Evolutionary conservation across 768 basidiomycete species (phyloP), one percentile per base, ranked within the genome.

Genomic region (Cantharellus anzutake): DNA sequence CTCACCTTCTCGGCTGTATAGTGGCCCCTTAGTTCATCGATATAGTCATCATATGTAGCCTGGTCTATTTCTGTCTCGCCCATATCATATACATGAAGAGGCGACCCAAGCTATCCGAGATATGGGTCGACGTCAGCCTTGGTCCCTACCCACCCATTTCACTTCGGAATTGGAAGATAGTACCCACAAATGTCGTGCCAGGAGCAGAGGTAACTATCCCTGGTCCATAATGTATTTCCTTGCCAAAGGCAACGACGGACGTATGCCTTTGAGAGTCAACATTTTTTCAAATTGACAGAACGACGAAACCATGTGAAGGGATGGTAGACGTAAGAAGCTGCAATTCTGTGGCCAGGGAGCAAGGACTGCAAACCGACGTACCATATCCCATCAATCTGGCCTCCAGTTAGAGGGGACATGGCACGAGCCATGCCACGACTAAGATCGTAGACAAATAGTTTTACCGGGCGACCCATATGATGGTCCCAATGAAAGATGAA

Each of bases 321-420:
- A 29, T 29, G 20, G 20, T 29, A 29, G 20, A 29, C 20, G 20
- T 29, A 29, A 29, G 20, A 29, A 29, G 20, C 20, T 29, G 20
- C 20, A 29, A n/a, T 20, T 51, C 5, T 4, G 29, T n/a, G 20
- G 14, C 42, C n/a, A 52, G 59, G 34, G 51, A 60, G 16, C 35
- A 16, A 29, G 7, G 44, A 48, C 11, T 48, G 44, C 11, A 48
- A 11, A 11, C 3, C 38, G 59, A 70, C 77, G 64, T 59, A 88
- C 92, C 93, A 98, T 58, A 98, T 81, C 0, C 93, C 93, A 63
- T 96, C 88, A 58, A 96, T 89, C 70, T 92, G 89, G 58, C 80
- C 78, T 3, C 93, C 93, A 0, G 85, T 86, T 44, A 96, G 75
- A 69, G 85, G 71, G 3, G 90, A 93, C 41, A 96, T 72, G 62